These are phyloP conservation scores for Plectosphaerella cucumerina DNA, from an alignment of 2,329 filamentous ascomycete species.

Conservation along the genomic window DNA sequence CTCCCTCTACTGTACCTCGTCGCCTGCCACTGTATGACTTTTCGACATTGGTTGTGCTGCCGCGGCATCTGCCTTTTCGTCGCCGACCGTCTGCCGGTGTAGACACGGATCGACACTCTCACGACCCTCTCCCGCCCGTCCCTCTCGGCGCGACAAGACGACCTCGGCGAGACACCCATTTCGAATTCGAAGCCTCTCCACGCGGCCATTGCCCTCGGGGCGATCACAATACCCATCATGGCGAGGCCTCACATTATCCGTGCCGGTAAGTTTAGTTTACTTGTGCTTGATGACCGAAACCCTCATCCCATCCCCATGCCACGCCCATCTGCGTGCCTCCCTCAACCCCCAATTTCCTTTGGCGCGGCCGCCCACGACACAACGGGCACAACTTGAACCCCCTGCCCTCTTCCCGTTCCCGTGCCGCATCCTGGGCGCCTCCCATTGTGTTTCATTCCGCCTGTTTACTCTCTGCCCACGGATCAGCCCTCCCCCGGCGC, in stretches of 20 bases:
- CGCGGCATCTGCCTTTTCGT: neutral
- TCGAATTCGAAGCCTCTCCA: neutral
- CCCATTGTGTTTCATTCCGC: neutral
- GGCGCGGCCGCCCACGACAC: slow-evolving; percentile 3
- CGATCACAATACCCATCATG: slow-evolving; percentile 37
- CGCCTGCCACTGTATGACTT: slow-evolving; percentile 4
- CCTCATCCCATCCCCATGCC: slow-evolving; percentile 14
- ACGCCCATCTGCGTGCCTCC: slow-evolving; percentile 11
- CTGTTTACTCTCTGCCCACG: neutral
- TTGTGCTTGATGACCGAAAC: slow-evolving; percentile 6
- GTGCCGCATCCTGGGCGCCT: neutral
- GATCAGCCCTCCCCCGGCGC: neutral
- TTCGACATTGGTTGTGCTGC: neutral
- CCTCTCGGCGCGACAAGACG: too few relatives aligned
- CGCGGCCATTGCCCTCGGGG: too few relatives aligned
- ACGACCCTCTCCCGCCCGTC: too few relatives aligned
- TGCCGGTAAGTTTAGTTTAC: slow-evolving; percentile 43
- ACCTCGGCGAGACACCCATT: neutral
- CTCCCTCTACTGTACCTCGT: too few relatives aligned
- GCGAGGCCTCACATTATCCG: slow-evolving; percentile 57
- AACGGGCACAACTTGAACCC: slow-evolving; percentile 1
- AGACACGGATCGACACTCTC: too few relatives aligned
- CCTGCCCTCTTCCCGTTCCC: slow-evolving; percentile 3
- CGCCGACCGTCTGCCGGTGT: neutral
- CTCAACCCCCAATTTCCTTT: neutral